A percentile compares a stretch with the other conserved stretches of the same genome.
Evolutionary conservation across 78 protist genomes (phyloP).

Genomic region (Isochrysis galbana): DNA sequence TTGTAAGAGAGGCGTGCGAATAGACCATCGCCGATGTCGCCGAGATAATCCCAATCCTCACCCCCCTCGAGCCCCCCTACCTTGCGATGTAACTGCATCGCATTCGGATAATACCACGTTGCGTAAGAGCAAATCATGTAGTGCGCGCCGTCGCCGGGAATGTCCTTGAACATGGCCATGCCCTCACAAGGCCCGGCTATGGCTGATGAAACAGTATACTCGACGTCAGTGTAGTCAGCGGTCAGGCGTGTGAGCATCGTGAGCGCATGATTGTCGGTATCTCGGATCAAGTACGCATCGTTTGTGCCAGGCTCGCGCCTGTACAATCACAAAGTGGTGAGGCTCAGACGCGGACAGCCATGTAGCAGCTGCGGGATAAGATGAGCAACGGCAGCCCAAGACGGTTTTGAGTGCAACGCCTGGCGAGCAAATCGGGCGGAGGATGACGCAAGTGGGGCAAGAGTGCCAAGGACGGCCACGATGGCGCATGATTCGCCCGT

Average conservation of each 20-base stretch:
- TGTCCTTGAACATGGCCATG: neutral
- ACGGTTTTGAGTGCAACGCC: neutral
- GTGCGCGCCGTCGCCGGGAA: neutral
- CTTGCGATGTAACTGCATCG: conserved; percentile 1
- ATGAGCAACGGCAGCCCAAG: too few relatives aligned
- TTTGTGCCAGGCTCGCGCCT: neutral
- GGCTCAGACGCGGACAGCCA: too few relatives aligned
- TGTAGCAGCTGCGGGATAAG: too few relatives aligned
- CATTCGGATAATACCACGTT: neutral
- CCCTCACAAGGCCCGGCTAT: neutral
- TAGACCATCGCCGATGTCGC: neutral
- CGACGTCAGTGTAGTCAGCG: neutral
- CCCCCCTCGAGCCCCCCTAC: neutral
- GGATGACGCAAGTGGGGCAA: neutral
- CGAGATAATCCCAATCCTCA: neutral
- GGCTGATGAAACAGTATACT: neutral
- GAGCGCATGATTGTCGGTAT: neutral
- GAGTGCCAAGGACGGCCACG: neutral
- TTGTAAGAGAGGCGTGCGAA: neutral
- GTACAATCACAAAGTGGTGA: too few relatives aligned
- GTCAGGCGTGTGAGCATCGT: neutral
- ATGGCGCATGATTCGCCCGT: neutral
- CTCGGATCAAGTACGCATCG: neutral
- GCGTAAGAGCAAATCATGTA: neutral
- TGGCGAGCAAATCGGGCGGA: neutral